Conservation (phyloP, 2,329 filamentous ascomycete genomes). For the Pyrenophora teres region DNA sequence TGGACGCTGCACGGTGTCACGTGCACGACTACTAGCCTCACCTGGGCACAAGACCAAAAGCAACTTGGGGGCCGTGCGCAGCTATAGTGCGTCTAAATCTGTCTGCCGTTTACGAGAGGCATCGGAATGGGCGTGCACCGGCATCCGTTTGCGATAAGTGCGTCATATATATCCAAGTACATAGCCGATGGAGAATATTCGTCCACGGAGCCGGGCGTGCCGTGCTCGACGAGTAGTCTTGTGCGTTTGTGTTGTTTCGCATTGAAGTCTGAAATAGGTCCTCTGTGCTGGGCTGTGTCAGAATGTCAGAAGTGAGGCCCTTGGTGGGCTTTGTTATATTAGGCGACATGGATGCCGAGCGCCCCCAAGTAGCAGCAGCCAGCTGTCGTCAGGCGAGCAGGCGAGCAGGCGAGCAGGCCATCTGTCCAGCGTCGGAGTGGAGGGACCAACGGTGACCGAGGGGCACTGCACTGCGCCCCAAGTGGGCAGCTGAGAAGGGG, state of each 20-base stretch:
- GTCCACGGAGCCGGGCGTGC: slow-evolving; percentile 2
- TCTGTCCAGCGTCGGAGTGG: too few relatives aligned
- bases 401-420: neutral
- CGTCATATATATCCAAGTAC: neutral
- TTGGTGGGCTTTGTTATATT: slow-evolving; percentile 1
- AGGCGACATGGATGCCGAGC: slow-evolving; percentile 5
- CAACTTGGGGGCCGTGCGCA: neutral
- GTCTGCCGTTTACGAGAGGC: slow-evolving; percentile 17
- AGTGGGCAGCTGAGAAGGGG: too few relatives aligned
- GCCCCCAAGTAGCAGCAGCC: neutral
- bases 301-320: neutral
- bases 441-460: too few relatives aligned
- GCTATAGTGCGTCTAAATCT: neutral
- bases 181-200: neutral
- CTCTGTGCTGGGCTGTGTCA: slow-evolving; percentile 1
- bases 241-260: slow-evolving; percentile 14
- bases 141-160: slow-evolving; percentile 16
- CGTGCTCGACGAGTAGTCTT: slow-evolving; percentile 1
- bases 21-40: slow-evolving; percentile 7
- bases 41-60: too few relatives aligned
- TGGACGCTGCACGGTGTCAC: slow-evolving; percentile 20
- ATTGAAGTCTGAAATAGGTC: slow-evolving; percentile 1
- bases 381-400: neutral
- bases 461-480: too few relatives aligned
- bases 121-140: slow-evolving; percentile 25